Conservation (phyloP, 768 basidiomycete species). For the Mycena epipterygia region DNA sequence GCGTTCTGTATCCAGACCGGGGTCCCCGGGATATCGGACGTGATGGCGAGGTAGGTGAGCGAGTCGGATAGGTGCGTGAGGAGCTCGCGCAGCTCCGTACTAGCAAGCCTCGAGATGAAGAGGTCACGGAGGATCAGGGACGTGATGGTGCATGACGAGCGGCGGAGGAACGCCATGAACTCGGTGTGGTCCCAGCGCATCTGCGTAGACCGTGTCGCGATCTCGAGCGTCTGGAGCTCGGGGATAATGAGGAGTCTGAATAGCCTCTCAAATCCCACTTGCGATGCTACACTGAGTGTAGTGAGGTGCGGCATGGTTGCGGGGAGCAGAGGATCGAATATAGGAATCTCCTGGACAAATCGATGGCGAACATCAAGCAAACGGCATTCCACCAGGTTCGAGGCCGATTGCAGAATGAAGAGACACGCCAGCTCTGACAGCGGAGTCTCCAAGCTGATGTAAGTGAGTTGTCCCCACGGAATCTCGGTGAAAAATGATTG, state of each 20-base stretch:
- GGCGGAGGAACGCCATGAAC: slow-evolving; percentile 31
- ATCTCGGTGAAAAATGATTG: slow-evolving; percentile 5
- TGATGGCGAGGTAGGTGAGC: slow-evolving; percentile 21
- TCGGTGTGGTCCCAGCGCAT: slow-evolving; percentile 30
- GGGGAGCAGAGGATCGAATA: slow-evolving; percentile 17
- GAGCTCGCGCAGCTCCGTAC: slow-evolving; percentile 11
- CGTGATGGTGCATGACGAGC: slow-evolving; percentile 22
- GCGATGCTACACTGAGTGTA: slow-evolving; percentile 22
- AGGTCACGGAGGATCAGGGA: slow-evolving; percentile 30
- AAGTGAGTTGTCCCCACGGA: slow-evolving; percentile 26
- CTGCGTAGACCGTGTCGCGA: slow-evolving; percentile 27
- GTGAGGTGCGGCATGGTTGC: slow-evolving; percentile 7
- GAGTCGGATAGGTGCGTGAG: slow-evolving; percentile 21
- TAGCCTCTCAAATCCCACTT: slow-evolving; percentile 14
- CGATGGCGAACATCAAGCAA: slow-evolving; percentile 20
- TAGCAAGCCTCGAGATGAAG: slow-evolving; percentile 22
- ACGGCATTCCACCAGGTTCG: slow-evolving; percentile 28
- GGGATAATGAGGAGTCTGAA: slow-evolving; percentile 20
- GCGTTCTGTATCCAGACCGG: slow-evolving; percentile 19
- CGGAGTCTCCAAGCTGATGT: slow-evolving; percentile 21
- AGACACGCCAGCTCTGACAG: slow-evolving; percentile 25
- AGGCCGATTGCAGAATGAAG: slow-evolving; percentile 21
- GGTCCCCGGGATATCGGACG: slow-evolving; percentile 31
- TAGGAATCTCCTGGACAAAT: slow-evolving; percentile 5
- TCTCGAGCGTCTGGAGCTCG: slow-evolving; percentile 20